phyloP scores from a whole-genome alignment of 192 early-diverging fungal species.

The Mortierella antarctica region DNA sequence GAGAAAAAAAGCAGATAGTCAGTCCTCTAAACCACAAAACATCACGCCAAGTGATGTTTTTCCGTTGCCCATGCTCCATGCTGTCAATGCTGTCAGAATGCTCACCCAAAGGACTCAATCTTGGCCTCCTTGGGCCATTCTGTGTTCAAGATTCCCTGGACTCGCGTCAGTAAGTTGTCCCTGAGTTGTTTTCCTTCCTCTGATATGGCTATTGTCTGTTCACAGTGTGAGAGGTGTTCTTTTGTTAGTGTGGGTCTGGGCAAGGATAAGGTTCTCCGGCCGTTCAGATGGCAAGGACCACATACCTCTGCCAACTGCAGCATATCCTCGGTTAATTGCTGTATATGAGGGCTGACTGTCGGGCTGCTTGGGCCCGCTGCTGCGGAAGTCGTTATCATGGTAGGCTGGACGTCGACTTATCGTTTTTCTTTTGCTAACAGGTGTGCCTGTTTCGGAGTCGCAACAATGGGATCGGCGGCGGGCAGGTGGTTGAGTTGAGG shows the following conservation, averaged over 20 bases:
- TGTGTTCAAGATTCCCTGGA: conserved; percentile 47
- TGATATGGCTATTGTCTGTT: conserved; percentile 25
- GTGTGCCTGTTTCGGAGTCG: too few relatives aligned
- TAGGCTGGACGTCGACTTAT: background rate
- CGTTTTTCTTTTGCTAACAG: too few relatives aligned
- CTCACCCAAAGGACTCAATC: conserved; percentile 47
- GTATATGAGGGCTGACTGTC: conserved; percentile 3
- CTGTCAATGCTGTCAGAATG: background rate
- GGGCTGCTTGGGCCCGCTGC: conserved; percentile 11
- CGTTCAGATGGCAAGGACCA: too few relatives aligned
- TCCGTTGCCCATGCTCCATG: too few relatives aligned
- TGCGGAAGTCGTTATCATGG: conserved; percentile 42
- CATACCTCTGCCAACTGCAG: conserved; percentile 22
- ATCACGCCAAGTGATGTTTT: too few relatives aligned
- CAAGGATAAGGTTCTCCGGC: background rate
- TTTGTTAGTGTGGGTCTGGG: background rate
- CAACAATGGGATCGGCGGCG: too few relatives aligned
- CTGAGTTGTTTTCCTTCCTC: conserved; percentile 39
- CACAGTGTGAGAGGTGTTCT: background rate
- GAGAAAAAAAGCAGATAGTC: background rate
- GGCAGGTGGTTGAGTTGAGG: conserved; percentile 1
- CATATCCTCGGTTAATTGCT: conserved; percentile 47
- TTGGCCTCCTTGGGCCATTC: conserved; percentile 52
- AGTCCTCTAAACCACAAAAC: conserved; percentile 2
- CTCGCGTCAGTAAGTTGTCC: conserved; percentile 37